phyloP scores from a whole-genome alignment of 2,329 filamentous ascomycete species.

The Nigrograna mackinnonii region DNA sequence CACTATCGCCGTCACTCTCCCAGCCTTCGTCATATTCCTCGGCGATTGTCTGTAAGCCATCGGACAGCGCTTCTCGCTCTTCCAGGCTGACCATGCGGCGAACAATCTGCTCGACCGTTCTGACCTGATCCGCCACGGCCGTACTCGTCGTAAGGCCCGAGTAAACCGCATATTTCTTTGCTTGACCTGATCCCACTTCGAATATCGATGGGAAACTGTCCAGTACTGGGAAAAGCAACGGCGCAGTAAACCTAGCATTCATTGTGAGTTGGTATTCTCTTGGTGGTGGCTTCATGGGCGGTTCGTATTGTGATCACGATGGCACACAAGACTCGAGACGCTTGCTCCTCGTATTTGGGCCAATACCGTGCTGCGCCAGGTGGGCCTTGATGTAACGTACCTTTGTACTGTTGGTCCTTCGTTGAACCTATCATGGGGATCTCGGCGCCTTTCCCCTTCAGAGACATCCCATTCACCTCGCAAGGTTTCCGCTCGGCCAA shows the following conservation, averaged over 20 bases:
- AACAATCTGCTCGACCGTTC: conserved; percentile 66
- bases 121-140: conserved; percentile 70
- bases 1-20: conserved; percentile 69
- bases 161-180: conserved; percentile 49
- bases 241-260: conserved; percentile 53
- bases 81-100: conserved; percentile 69
- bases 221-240: conserved; percentile 73
- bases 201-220: conserved; percentile 86
- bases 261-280: too few species aligned
- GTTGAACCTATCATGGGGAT: conserved; percentile 39
- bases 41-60: conserved; percentile 78
- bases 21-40: conserved; percentile 90
- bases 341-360: background rate
- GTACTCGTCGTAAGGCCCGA: conserved; percentile 72
- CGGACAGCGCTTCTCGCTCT: conserved; percentile 81
- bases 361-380: conserved; percentile 1
- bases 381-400: conserved; percentile 25
- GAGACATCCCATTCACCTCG: conserved; percentile 43
- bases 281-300: conserved; percentile 3
- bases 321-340: conserved; percentile 5
- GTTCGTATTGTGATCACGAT: conserved; percentile 6
- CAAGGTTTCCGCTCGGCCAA: conserved; percentile 43
- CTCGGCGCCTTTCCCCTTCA: conserved; percentile 26
- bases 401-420: conserved; percentile 39
- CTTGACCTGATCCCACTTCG: conserved; percentile 44